Conservation (phyloP, 75 land plant species). For the Picea sitchensis region DNA sequence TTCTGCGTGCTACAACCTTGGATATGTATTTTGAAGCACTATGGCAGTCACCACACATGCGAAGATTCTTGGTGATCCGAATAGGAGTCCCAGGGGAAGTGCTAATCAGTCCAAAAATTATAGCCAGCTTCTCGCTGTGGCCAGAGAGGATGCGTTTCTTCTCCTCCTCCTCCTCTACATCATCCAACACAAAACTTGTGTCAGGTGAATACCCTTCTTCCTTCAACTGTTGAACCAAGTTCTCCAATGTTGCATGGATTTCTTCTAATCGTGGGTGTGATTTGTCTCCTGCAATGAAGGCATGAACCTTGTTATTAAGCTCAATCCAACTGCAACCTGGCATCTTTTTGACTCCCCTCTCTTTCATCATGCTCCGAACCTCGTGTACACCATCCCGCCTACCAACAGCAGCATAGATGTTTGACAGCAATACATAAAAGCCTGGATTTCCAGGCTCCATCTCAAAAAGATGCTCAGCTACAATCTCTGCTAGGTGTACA, state of each 20-base stretch:
- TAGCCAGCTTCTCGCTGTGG: constrained; percentile 4
- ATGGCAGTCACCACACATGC: not conserved
- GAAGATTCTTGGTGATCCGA: not conserved
- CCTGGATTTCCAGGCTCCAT: not conserved
- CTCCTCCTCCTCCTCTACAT: not conserved
- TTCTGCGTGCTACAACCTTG: not conserved
- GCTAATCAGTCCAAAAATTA: not conserved
- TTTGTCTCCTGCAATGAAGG: not conserved
- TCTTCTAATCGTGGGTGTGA: not conserved
- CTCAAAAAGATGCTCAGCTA: not conserved
- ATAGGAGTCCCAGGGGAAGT: not conserved
- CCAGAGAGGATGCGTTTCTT: not conserved
- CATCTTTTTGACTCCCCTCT: not conserved
- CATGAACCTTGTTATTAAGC: not conserved
- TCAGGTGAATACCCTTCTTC: not conserved
- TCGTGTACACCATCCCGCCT: not conserved
- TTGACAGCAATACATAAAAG: not conserved
- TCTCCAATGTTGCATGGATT: not conserved
- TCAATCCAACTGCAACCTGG: not conserved
- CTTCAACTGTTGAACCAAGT: not conserved
- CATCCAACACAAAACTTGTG: not conserved
- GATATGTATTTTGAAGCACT: not conserved
- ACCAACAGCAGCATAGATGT: not conserved
- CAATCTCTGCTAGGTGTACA: not conserved
- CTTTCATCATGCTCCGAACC: not conserved